Conservation (phyloP, 1,284 basidiomycete species). For the Cryptococcus sp. region DNA sequence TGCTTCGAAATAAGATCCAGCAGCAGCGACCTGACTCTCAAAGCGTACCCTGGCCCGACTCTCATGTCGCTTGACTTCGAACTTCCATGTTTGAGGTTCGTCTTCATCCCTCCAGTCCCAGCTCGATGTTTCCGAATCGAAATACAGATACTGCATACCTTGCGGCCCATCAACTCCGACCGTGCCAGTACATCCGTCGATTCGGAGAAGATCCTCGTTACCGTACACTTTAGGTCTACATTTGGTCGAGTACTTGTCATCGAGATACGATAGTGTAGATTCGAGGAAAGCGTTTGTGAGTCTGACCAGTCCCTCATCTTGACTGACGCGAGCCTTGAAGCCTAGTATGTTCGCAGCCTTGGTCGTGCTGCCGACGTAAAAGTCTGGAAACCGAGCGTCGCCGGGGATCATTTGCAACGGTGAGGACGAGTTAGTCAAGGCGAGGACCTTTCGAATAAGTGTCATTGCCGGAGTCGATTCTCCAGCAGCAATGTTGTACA, state of each 20-base stretch:
- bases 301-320: slow-evolving; percentile 30
- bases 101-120: slow-evolving; percentile 29
- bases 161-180: slow-evolving; percentile 16
- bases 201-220: slow-evolving; percentile 16
- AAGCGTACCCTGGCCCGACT: slow-evolving; percentile 4
- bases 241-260: slow-evolving; percentile 5
- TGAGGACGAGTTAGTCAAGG: slow-evolving; percentile 35
- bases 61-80: slow-evolving; percentile 14
- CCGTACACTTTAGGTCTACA: slow-evolving; percentile 6
- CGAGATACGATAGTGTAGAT: slow-evolving; percentile 17
- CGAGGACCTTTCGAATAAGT: slow-evolving; percentile 32
- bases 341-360: slow-evolving; percentile 25
- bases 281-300: slow-evolving; percentile 20
- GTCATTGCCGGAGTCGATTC: slow-evolving; percentile 21
- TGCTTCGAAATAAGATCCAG: slow-evolving; percentile 6
- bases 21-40: not conserved
- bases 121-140: not conserved
- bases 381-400: slow-evolving; percentile 30
- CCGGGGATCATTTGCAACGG: slow-evolving; percentile 32
- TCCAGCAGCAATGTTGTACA: slow-evolving; percentile 34
- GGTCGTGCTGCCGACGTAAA: slow-evolving; percentile 25
- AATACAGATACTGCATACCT: slow-evolving; percentile 7
- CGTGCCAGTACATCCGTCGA: slow-evolving; percentile 28
- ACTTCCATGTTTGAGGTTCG: slow-evolving; percentile 25
- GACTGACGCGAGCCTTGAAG: slow-evolving; percentile 22